Conservation (phyloP, 805 yeast genomes). For the Jamesozyma rosinii region DNA sequence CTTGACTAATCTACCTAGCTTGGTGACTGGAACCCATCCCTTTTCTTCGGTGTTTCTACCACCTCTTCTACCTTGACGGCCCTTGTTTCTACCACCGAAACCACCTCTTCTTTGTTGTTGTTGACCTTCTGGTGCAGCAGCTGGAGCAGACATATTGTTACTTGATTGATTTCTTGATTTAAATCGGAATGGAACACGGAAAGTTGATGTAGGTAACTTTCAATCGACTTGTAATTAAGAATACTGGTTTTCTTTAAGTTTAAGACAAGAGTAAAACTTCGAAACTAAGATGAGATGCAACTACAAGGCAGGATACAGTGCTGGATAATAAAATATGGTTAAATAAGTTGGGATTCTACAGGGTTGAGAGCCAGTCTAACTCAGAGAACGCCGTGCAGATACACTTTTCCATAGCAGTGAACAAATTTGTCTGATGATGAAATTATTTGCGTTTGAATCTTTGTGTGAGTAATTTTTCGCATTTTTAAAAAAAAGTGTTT, state of each 20-base stretch:
- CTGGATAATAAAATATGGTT: not conserved
- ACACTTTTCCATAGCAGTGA: not conserved
- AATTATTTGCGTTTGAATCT: too few relatives aligned
- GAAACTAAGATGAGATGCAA: not conserved
- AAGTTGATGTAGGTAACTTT: slow-evolving; percentile 48
- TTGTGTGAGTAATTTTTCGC: too few relatives aligned
- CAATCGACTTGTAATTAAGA: slow-evolving; percentile 35
- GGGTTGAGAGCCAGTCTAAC: not conserved
- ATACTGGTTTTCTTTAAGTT: slow-evolving; percentile 1
- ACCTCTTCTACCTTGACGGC: slow-evolving; percentile 55
- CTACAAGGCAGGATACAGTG: not conserved
- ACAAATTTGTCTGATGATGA: not conserved
- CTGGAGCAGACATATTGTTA: slow-evolving; percentile 35
- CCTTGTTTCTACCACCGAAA: slow-evolving; percentile 48
- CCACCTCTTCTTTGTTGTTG: slow-evolving; percentile 41
- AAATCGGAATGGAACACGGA: slow-evolving; percentile 45
- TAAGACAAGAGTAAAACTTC: not conserved
- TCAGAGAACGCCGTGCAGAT: not conserved
- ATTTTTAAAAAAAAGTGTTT: too few relatives aligned
- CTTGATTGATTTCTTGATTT: slow-evolving; percentile 9
- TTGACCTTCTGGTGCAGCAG: slow-evolving; percentile 31
- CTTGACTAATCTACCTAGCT: slow-evolving; percentile 98
- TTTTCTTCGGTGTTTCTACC: slow-evolving; percentile 90
- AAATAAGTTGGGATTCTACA: not conserved
- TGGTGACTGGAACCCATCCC: slow-evolving; percentile 99